Base-by-base conservation (phyloP, 2,329 filamentous ascomycete species). In the Sporothrix globosa region DNA sequence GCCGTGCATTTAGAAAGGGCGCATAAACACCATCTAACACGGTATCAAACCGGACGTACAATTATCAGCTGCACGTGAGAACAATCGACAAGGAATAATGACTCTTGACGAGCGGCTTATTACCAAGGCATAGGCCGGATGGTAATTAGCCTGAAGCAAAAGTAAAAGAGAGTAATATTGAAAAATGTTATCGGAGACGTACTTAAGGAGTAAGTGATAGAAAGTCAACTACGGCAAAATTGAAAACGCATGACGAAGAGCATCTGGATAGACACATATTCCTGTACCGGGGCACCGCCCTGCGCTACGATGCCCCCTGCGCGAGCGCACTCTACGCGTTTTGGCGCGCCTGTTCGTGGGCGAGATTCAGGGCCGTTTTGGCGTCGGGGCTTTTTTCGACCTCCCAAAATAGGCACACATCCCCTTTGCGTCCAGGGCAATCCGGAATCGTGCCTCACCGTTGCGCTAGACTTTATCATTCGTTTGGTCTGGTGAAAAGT, bases 301-400 rank as follows among this genome's bases (percentile, higher is more conserved):
- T 34, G 21, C 39, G 61, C 44, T 50, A 50, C 44, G 14, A 48
- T 46, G 44, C 5, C 6, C 41, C 21, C 21, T 11, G 39, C 17
- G 61, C 46, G 9, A 10, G 41, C 11, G 21, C 50, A 44, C 61
- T 65, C 14, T 50, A 27, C 61, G 61, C 61, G 61, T 27, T 50
- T 21, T 65, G 46, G 24, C 21, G 44, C 41, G 19, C 60, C 21
- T 24, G 61, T 34, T 65, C 10, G n/a, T 17, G 27, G 58, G n/a
- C n/a, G 39, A 63, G 21, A 27, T 46, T 11, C n/a, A 63, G 39
- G n/a, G 39, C 27, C 58, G 58, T 61, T 46, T 19, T 44, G 39
- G 58, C 21, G 58, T 19, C 21, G 5, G 21, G 34, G 27, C 46
- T 46, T 63, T 63, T 46, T 27, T 63, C 21, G 39, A 63, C 21